Conservation (phyloP, 2,329 filamentous ascomycete genomes). For the Ophiobolus disseminans region DNA sequence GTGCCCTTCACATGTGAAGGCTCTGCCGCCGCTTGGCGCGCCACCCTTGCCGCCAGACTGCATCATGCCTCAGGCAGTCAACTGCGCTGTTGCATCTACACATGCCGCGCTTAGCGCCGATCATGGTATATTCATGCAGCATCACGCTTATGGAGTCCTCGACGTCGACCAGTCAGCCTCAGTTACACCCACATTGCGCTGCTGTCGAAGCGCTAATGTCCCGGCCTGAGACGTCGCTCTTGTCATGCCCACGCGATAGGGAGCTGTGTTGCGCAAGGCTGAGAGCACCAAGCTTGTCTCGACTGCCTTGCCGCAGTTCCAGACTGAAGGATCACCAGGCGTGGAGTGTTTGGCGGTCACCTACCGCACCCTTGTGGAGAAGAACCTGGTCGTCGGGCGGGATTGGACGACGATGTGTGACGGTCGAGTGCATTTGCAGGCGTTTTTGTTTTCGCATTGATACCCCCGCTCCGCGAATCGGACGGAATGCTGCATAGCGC, state of each 20-base stretch:
- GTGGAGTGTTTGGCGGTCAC: neutral
- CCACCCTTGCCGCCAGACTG: constrained; percentile 2
- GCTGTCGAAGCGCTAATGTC: neutral
- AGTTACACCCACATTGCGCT: constrained; percentile 4
- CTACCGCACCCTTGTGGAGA: neutral
- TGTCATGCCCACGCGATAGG: constrained; percentile 1
- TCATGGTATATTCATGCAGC: neutral
- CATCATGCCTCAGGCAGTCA: neutral
- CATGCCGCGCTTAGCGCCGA: constrained; percentile 2
- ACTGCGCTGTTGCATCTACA: neutral
- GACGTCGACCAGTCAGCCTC: constrained; percentile 2
- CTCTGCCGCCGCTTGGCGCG: constrained; percentile 2
- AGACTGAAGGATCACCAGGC: constrained; percentile 5
- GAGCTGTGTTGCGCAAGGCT: constrained; percentile 2
- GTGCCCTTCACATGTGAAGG: constrained; percentile 16
- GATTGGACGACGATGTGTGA: constrained; percentile 27
- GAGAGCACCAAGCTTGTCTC: constrained; percentile 3
- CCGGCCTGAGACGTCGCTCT: neutral
- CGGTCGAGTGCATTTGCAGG: constrained; percentile 24
- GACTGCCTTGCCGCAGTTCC: constrained; percentile 11
- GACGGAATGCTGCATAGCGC: constrained; percentile 30
- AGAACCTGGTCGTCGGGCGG: constrained; percentile 6
- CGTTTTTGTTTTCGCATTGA: constrained; percentile 22
- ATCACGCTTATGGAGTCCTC: neutral
- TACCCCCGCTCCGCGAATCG: constrained; percentile 33